These are phyloP conservation scores for Xerocomellus intermedius DNA, from an alignment of 768 basidiomycete genomes.

Conservation along the genomic window DNA sequence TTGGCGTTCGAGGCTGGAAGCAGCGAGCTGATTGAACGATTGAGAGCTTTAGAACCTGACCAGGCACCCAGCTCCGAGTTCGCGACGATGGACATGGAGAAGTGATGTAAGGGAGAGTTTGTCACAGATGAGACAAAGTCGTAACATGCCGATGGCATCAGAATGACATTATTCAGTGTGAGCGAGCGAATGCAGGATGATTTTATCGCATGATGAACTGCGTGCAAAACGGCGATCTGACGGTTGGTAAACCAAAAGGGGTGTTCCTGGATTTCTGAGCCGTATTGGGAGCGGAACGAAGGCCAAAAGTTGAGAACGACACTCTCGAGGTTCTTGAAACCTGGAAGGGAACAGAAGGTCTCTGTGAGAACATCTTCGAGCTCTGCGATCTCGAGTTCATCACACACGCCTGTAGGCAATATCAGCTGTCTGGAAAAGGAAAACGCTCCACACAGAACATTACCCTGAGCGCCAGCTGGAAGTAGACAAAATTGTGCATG, in stretches of 20 bases:
- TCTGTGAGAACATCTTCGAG: constrained; percentile 32
- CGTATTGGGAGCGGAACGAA: constrained; percentile 25
- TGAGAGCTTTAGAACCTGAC: constrained; percentile 32
- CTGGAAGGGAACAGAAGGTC: constrained; percentile 20
- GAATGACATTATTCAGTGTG: constrained; percentile 24
- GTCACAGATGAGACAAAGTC: constrained; percentile 27
- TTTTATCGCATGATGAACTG: constrained; percentile 23
- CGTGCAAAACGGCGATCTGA: constrained; percentile 25
- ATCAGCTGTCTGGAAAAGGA: not conserved
- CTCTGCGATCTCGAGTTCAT: constrained; percentile 32
- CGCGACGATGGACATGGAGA: constrained; percentile 32
- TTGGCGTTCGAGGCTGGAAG: constrained; percentile 21
- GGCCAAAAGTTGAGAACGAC: constrained; percentile 33
- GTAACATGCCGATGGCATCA: constrained; percentile 27
- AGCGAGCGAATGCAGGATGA: constrained; percentile 23
- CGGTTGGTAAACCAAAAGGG: constrained; percentile 34
- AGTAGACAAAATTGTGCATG: constrained; percentile 24
- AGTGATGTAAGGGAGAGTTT: constrained; percentile 28
- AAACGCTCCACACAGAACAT: not conserved
- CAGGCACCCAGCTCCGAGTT: constrained; percentile 30
- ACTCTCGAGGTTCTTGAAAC: constrained; percentile 20
- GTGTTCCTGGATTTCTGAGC: constrained; percentile 24
- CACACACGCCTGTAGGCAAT: constrained; percentile 14
- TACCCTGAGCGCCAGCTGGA: constrained; percentile 15
- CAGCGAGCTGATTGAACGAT: constrained; percentile 25